Conservation (phyloP, 2,329 filamentous ascomycete genomes). For the Sclerotinia spermophila region DNA sequence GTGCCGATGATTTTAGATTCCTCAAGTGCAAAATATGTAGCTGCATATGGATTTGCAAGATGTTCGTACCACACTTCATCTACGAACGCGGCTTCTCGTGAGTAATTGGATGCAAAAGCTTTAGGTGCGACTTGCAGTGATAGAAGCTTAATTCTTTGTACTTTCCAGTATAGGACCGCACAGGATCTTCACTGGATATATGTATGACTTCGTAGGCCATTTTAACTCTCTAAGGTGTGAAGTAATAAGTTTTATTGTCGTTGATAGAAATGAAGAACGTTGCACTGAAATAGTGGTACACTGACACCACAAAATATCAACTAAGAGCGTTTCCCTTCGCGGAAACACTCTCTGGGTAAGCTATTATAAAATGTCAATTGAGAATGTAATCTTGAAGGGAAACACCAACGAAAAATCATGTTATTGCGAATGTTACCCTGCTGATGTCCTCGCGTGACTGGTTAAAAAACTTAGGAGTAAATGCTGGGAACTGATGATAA, state of each 20-base stretch:
- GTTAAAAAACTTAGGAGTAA: neutral
- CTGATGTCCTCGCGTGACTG: conserved; percentile 16
- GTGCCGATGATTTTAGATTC: conserved; percentile 35
- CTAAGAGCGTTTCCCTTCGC: neutral
- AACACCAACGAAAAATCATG: neutral
- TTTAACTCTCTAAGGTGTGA: neutral
- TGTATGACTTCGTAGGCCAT: conserved; percentile 33
- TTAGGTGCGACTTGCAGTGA: conserved; percentile 30
- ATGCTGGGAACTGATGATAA: neutral
- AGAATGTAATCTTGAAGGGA: neutral
- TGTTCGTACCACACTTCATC: conserved; percentile 40
- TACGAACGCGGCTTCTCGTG: conserved; percentile 38
- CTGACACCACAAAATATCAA: neutral
- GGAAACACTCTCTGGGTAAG: conserved; percentile 3
- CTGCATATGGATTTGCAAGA: conserved; percentile 38
- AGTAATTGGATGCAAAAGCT: conserved; percentile 42
- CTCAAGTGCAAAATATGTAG: conserved; percentile 38
- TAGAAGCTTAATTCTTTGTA: conserved; percentile 32
- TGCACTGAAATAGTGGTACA: neutral
- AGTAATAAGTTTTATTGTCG: neutral
- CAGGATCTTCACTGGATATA: conserved; percentile 27
- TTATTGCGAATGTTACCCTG: neutral
- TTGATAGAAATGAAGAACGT: neutral
- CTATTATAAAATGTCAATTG: neutral
- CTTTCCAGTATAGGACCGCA: conserved; percentile 24